Evolutionary conservation across 257 asterid genomes (phyloP), one percentile per base, ranked within the genome.

Genomic region (Nicotiana attenuata): DNA sequence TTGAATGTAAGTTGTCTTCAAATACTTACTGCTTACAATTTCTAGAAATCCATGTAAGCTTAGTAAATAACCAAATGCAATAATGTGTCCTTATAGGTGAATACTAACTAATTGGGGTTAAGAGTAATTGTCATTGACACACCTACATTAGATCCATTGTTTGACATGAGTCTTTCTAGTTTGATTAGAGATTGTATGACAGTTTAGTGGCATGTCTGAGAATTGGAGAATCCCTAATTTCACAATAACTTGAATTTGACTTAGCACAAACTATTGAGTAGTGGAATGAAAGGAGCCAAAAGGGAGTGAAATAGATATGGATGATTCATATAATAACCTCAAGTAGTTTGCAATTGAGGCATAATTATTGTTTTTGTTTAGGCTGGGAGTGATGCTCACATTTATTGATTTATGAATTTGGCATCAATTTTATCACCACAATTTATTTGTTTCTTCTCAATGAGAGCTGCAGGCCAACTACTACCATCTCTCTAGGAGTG

Each of bases 401-500:
- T 7, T 73, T 73, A 35, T 73, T 47, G 22, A 47, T 47, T 47
- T 20, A 47, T 45, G 38, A 14, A 47, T 22, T 14, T 73, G 24
- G 63, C 26, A 33, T 45, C 24, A 45, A 52, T 10, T 45, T 73
- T 24, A 4, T 7, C 61, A 7, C 61, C 5, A 19, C 5, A n/a
- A 71, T 73, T 47, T 73, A 47, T 47, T 73, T 73, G 61, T 73
- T 47, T 73, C 16, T 50, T 73, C 79, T 73, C 24, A 47, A 73
- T 15, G 20, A 71, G 22, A 47, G 61, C 66, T 88, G 85, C 92
- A 92, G 95, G 87, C 87, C 33, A 84, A 87, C 29, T 85, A 84
- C 83, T 91, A 81, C 86, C 90, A 83, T 86, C 80, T 83, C 61
- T 69, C 76, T 29, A 85, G 83, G 82, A 80, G 68, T 80, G 81